These are phyloP conservation scores for Deinandra increscens DNA, from an alignment of 129 eudicot species.

Conservation along the genomic window DNA sequence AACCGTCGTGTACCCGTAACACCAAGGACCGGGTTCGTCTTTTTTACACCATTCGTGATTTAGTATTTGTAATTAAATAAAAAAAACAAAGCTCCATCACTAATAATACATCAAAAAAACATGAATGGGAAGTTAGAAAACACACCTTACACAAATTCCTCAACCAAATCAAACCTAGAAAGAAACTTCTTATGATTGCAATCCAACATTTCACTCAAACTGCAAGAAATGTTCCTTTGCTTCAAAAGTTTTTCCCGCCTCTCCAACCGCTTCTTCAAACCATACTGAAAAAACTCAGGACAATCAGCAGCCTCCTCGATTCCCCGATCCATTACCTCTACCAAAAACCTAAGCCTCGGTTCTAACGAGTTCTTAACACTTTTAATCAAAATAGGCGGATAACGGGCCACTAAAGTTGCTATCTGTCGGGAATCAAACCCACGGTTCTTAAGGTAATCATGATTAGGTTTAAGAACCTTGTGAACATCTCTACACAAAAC, in stretches of 20 bases:
- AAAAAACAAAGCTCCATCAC: too few species aligned
- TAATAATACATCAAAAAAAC: conserved; percentile 21
- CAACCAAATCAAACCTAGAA: conserved; percentile 59
- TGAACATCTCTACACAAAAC: conserved; percentile 84
- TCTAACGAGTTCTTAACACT: conserved; percentile 78
- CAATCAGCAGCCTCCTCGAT: conserved; percentile 71
- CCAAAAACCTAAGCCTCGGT: conserved; percentile 81
- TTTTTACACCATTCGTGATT: too few species aligned
- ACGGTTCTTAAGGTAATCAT: conserved; percentile 47
- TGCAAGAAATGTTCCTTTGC: conserved; percentile 55
- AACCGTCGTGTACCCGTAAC: too few species aligned
- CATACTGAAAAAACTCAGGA: conserved; percentile 81
- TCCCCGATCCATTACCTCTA: conserved; percentile 73
- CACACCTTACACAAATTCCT: conserved; percentile 42
- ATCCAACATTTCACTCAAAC: conserved; percentile 91
- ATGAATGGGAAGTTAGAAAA: background rate
- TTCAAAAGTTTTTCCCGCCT: conserved; percentile 72
- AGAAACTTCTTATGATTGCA: conserved; percentile 79
- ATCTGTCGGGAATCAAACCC: conserved; percentile 67
- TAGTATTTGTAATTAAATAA: too few species aligned
- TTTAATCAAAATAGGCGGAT: conserved; percentile 85
- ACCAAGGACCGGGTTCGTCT: too few species aligned
- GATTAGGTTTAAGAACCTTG: conserved; percentile 66
- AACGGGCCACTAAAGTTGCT: conserved; percentile 68
- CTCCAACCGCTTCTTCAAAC: conserved; percentile 82